A percentile compares a stretch with the other conserved stretches of the same genome.
Conservation (phyloP, 352 stramenopile genomes). For the Pythium periplocum region DNA sequence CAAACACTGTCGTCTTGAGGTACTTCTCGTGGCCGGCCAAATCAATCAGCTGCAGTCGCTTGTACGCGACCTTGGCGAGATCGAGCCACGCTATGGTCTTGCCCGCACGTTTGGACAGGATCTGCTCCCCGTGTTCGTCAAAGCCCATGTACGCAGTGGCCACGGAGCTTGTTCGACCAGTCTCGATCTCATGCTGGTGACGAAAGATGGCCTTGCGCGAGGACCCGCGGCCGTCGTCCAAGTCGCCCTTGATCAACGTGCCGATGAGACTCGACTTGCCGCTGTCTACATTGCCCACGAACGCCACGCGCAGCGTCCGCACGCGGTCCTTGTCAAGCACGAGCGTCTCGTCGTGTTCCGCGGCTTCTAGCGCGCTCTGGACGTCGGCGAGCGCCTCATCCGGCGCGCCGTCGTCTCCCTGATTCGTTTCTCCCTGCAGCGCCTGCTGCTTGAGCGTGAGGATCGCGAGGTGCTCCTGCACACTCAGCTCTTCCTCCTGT, state of each 20-base stretch:
- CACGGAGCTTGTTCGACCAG: constrained; percentile 79
- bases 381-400: neutral
- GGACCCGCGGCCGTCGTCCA: constrained; percentile 94
- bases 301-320: constrained; percentile 80
- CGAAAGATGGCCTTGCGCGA: constrained; percentile 82
- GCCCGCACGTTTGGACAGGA: constrained; percentile 64
- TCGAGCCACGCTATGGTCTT: constrained; percentile 80
- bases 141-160: constrained; percentile 83
- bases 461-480: constrained; percentile 22
- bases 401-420: neutral
- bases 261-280: constrained; percentile 93
- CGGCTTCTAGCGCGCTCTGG: neutral
- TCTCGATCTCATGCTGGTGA: constrained; percentile 83
- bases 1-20: constrained; percentile 99
- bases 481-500: constrained; percentile 10
- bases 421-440: neutral
- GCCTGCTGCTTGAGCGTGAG: constrained; percentile 22
- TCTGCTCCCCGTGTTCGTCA: constrained; percentile 65
- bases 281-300: constrained; percentile 91
- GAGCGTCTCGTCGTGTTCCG: constrained; percentile 5
- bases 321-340: constrained; percentile 32
- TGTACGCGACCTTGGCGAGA: constrained; percentile 70
- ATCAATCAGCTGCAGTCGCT: constrained; percentile 86
- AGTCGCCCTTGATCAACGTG: constrained; percentile 91
- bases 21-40: constrained; percentile 97